Evolutionary conservation across 2,329 filamentous ascomycete genomes (phyloP), one percentile per base, ranked within the genome.

Genomic region (Exophiala spinifera): DNA sequence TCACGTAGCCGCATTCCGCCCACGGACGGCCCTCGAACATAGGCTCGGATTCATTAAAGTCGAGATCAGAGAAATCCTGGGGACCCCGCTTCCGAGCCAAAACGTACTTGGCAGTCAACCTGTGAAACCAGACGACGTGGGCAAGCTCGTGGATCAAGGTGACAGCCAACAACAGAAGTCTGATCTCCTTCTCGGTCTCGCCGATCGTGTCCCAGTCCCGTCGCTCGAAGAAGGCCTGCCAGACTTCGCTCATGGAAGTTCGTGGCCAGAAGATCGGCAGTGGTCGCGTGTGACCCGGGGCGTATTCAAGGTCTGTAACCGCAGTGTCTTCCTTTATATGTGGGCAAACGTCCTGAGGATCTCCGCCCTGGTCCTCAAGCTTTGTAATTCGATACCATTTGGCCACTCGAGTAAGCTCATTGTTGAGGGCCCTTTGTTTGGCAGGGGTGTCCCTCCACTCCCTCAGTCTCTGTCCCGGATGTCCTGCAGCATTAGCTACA

Each of bases 71-170:
- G 28, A 7, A 31, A 10, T 31, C n/a, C 36, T 39, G 15, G 17
- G 14, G n/a, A 39, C n/a, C n/a, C 4, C 11, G 5, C 13, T 19
- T 39, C 36, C 2, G 20, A 28, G 49, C 15, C 21, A n/a, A 17
- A 6, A 50, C 21, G 20, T 31, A n/a, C 8, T 13, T 11, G n/a
- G 36, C 21, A 14, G 40, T 36, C 19, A 48, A n/a, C 10, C 48
- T 39, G 49, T 55, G 21, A 8, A 25, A 42, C 53, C 53, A 55
- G 13, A 55, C 43, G 19, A 48, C 53, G 23, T 55, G 47, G 8
- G 48, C 47, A 8, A 55, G 44, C 19, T 55, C 48, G 17, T 55
- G 53, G 15, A 55, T 36, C 13, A 55, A 28, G 1, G 44, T 55
- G 11, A 44, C 25, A 2, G 47, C 53, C 31, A 51, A 28, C 14